Evolutionary conservation across 805 yeast species (phyloP), one percentile per base, ranked within the genome.

Genomic region (Priceomyces castillae): DNA sequence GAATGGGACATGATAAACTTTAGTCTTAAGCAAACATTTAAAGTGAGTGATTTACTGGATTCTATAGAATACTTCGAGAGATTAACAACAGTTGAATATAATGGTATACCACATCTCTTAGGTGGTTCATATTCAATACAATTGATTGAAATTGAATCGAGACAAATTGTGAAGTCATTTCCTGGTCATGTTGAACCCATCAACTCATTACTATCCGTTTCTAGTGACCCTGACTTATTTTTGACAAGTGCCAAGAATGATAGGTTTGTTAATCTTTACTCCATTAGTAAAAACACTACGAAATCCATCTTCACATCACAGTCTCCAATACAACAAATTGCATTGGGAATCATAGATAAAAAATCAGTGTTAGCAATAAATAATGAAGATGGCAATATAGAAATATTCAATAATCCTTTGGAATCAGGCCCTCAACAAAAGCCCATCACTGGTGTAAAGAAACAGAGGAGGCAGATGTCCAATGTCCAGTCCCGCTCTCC

Each of bases 161-260:
- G 56, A 33, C 62, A 65, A 41, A 63, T 80, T 2, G 62, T 74
- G 14, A 71, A 69, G 51, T 73, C 81, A 1, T 81, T 78, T 57
- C 89, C 95, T 1, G 95, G 92, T 20, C 95, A 88, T 58, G 78
- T 86, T 23, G 76, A 86, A 15, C 83, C 89, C 3, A 75, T 88
- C 33, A 73, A 71, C 52, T 62, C 79, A 10, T 62, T 83, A 9
- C 44, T 74, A 30, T 64, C 74, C 4, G 57, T 73, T 4, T 47
- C 60, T 15, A 47, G 55, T 7, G 57, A 61, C 26, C 61, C 64
- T 7, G 75, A 76, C 37, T 67, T 65, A 37, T 80, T 89, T 52
- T 61, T 86, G 34, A 82, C 94, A 1, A 76, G 84, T 40, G 95
- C 97, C 1, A 69, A 70, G 28, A 83, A 82, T 47, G 98, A 90